Base-by-base conservation (phyloP, 164 flowering plant genomes). In the Stephania yunnanensis region DNA sequence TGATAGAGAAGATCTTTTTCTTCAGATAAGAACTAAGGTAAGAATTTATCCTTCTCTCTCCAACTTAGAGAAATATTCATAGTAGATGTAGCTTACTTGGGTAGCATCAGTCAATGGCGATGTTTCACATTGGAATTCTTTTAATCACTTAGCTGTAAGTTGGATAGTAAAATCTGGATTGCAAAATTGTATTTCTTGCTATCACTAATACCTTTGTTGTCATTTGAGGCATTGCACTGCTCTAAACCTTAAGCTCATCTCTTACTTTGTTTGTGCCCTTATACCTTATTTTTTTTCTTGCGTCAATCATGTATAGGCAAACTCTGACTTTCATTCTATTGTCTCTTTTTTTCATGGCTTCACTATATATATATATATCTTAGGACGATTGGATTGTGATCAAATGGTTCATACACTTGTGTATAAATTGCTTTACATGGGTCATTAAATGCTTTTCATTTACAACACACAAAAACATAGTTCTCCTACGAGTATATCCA, bases 1-100 rank as follows among this genome's bases (percentile, higher is more conserved):
- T 83, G 90, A 86, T 69, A 85, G 81, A 79, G 92, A 85, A 46
- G 89, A 88, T 71, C 87, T 92, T 58, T 80, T 92, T 58, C 88
- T 87, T 29, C 97, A 92, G 80, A 94, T 94, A 69, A 85, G 97
- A 85, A 75, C 87, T 73, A 88, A 88, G 87, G 98, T 92, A 78
- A 84, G 88, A 79, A 55, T 8, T 31, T 58, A 65, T 73, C 46
- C 70, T 64, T 74, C 68, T 76, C n/a, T 29, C 64, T 15, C n/a
- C 64, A 58, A 58, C 20, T 58, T 58, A n/a, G 9, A 50, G 3
- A 50, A 50, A 50, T 50, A 11, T 50, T 50, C 55, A 50, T 50
- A 50, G 55, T 50, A 36, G 42, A 36, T 36, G 42, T 36, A 36
- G 2, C 9, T 15, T 7, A 55, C 25, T 72, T 52, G 22, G 53